These are phyloP conservation scores for Passalora sequoiae DNA, from an alignment of 2,329 filamentous ascomycete genomes.

Conservation along the genomic window DNA sequence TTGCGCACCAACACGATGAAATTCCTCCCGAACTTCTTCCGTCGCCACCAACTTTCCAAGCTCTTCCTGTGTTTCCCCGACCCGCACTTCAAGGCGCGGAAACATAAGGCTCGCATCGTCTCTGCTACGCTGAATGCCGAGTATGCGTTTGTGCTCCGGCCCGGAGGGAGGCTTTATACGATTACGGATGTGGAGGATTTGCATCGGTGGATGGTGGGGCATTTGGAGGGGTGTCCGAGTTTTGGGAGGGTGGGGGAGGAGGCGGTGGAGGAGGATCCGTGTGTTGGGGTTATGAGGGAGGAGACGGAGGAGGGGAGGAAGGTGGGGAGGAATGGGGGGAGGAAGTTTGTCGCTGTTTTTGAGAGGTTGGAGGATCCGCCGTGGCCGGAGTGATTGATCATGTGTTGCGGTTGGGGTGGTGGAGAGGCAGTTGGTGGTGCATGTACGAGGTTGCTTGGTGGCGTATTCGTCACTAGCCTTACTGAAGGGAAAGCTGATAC, in stretches of 20 bases:
- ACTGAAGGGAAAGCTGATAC: no score
- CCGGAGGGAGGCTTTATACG: conserved; percentile 85
- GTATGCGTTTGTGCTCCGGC: conserved; percentile 80
- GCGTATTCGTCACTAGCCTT: no score
- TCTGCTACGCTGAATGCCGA: conserved; percentile 83
- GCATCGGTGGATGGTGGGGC: conserved; percentile 86
- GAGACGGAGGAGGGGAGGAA: conserved; percentile 98
- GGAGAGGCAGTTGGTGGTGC: no score
- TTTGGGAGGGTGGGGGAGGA: conserved; percentile 66
- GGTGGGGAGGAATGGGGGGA: conserved; percentile 81
- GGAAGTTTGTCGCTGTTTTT: conserved; percentile 88
- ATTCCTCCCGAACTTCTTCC: conserved; percentile 97
- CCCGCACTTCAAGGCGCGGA: conserved; percentile 94
- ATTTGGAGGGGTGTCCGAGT: conserved; percentile 70
- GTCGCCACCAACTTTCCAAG: conserved; percentile 70
- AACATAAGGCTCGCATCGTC: conserved; percentile 95
- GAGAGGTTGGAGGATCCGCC: conserved; percentile 71
- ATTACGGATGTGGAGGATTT: conserved; percentile 96
- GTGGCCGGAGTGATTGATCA: conserved; percentile 51
- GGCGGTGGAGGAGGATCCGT: conserved; percentile 64
- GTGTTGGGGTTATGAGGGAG: conserved; percentile 66
- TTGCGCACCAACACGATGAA: conserved; percentile 97
- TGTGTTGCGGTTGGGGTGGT: no score
- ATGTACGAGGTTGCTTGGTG: no score
- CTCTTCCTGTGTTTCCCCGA: conserved; percentile 99